phyloP scores from a whole-genome alignment of 1,284 basidiomycete genomes.

The Naganishia albida region DNA sequence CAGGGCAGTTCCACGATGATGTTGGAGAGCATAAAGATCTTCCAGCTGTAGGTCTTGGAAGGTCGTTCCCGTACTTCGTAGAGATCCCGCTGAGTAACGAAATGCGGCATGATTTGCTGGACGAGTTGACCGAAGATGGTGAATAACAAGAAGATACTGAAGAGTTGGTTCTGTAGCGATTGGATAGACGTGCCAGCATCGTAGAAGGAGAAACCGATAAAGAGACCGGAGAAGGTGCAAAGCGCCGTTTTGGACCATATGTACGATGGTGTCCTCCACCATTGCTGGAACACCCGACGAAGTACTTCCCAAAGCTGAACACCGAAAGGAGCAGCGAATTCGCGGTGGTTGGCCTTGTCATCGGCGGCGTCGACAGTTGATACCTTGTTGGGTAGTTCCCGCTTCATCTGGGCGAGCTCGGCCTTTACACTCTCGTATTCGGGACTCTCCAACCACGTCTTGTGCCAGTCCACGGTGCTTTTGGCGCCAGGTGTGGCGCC shows the following conservation, averaged over 20 bases:
- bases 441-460: slow-evolving; percentile 63
- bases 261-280: slow-evolving; percentile 70
- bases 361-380: slow-evolving; percentile 37
- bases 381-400: slow-evolving; percentile 40
- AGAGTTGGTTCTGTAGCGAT: slow-evolving; percentile 80
- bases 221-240: slow-evolving; percentile 52
- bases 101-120: slow-evolving; percentile 49
- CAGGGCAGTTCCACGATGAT: slow-evolving; percentile 54
- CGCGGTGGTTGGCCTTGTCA: slow-evolving; percentile 47
- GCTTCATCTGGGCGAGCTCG: slow-evolving; percentile 56
- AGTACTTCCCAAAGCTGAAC: slow-evolving; percentile 61
- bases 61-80: slow-evolving; percentile 74
- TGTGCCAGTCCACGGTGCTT: slow-evolving; percentile 69
- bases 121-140: slow-evolving; percentile 54
- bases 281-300: slow-evolving; percentile 60
- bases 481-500: slow-evolving; percentile 67
- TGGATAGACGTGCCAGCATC: slow-evolving; percentile 65
- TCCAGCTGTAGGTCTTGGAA: slow-evolving; percentile 81
- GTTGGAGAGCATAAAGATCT: slow-evolving; percentile 49
- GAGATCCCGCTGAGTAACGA: slow-evolving; percentile 59
- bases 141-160: slow-evolving; percentile 61
- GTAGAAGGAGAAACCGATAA: slow-evolving; percentile 64
- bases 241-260: slow-evolving; percentile 69
- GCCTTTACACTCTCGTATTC: slow-evolving; percentile 50
- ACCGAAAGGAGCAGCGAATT: slow-evolving; percentile 61